Evolutionary conservation across 2,329 filamentous ascomycete genomes (phyloP).

Genomic region (Orbilia oligospora): DNA sequence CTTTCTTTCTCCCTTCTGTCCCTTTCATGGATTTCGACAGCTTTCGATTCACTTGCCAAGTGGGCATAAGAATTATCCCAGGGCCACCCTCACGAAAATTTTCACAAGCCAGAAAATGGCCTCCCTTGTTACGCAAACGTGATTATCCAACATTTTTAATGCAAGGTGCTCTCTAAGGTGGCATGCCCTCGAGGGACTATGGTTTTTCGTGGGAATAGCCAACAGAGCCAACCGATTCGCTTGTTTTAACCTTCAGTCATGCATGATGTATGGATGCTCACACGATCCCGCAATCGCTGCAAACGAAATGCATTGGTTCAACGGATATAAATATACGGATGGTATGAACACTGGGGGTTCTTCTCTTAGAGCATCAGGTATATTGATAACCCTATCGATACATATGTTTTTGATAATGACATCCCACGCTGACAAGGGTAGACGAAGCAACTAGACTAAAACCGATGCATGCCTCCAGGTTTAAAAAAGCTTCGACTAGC

Average conservation of each 20-base stretch:
- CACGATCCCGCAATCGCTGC: slow-evolving; percentile 49
- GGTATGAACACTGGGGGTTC: neutral
- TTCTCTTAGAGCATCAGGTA: slow-evolving; percentile 12
- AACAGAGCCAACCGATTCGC: slow-evolving; percentile 55
- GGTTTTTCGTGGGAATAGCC: slow-evolving; percentile 24
- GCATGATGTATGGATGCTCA: slow-evolving; percentile 45
- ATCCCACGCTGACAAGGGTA: slow-evolving; percentile 45
- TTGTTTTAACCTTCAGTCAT: slow-evolving; percentile 30
- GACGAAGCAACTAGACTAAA: slow-evolving; percentile 39
- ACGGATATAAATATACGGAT: neutral
- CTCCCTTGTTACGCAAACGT: slow-evolving; percentile 35
- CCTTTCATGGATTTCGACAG: slow-evolving; percentile 33
- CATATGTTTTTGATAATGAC: slow-evolving; percentile 45
- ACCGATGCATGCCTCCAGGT: slow-evolving; percentile 10
- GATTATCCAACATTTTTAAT: slow-evolving; percentile 11
- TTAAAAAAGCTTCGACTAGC: slow-evolving; percentile 8
- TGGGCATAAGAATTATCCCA: slow-evolving; percentile 31
- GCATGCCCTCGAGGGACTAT: neutral
- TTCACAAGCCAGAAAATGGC: slow-evolving; percentile 56
- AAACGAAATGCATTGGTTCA: slow-evolving; percentile 12
- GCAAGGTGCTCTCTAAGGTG: slow-evolving; percentile 21
- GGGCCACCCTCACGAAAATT: slow-evolving; percentile 40
- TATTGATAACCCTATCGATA: slow-evolving; percentile 56
- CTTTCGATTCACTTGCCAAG: slow-evolving; percentile 34
- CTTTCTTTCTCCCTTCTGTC: neutral